A percentile compares a stretch with the other conserved stretches of the same genome.
phyloP scores from a whole-genome alignment of 2,329 filamentous ascomycete genomes.

The Botrytis tulipae region DNA sequence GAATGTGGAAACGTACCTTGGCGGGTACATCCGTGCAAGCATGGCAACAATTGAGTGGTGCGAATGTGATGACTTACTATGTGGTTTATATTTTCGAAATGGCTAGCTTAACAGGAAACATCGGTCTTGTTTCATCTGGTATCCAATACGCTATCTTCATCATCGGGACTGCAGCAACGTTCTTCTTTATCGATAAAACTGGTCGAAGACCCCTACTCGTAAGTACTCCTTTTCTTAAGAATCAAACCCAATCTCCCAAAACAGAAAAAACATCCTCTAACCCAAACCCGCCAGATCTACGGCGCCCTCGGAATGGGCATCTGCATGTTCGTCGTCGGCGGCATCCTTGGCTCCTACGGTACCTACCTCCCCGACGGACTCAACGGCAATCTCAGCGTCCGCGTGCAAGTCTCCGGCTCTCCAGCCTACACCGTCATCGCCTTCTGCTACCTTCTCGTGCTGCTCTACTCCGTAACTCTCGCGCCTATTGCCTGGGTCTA shows the following conservation, averaged over 20 bases:
- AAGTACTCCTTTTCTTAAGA: neutral
- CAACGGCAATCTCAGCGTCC: constrained; percentile 49
- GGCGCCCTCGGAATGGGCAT: constrained; percentile 44
- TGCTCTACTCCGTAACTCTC: constrained; percentile 62
- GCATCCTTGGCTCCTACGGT: constrained; percentile 44
- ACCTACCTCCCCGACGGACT: constrained; percentile 45
- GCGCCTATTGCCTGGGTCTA: constrained; percentile 66
- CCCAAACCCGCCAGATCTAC: constrained; percentile 34
- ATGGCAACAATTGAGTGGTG: constrained; percentile 33
- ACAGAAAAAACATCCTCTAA: constrained; percentile 27
- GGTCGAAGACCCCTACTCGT: constrained; percentile 18
- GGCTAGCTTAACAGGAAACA: constrained; percentile 40
- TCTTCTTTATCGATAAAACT: constrained; percentile 35
- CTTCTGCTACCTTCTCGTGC: constrained; percentile 63
- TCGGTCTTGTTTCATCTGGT: constrained; percentile 36
- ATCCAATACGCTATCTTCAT: constrained; percentile 35
- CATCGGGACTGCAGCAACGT: constrained; percentile 26
- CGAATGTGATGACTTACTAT: constrained; percentile 40
- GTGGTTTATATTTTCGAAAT: constrained; percentile 43
- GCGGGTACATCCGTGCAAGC: constrained; percentile 23
- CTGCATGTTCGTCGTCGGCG: constrained; percentile 49
- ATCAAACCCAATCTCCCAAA: neutral
- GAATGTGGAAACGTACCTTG: constrained; percentile 55
- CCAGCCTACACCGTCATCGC: constrained; percentile 62
- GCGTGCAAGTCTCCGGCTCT: constrained; percentile 51